Base-by-base conservation (phyloP, 1,139 yeast species). In the Komagataea norvegica region DNA sequence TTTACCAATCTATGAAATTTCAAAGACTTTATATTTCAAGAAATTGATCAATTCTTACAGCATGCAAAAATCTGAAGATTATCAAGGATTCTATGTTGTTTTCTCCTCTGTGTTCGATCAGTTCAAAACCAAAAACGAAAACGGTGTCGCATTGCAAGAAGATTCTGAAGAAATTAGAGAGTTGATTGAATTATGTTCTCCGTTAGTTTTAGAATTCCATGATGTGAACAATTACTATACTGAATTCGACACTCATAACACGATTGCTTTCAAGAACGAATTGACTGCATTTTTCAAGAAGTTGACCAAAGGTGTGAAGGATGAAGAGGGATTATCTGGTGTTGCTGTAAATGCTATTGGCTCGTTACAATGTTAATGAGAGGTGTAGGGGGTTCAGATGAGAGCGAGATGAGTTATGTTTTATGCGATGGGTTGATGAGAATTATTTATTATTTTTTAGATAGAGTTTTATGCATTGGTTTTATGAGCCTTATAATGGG, bases 181-280 rank as follows among this genome's bases (percentile, higher is more conserved):
- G 13, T 23, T 17, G 11, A 33, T 40, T 14, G 60, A 61, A 26
- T 37, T 62, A 11, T 58, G 58, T 49, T 60, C 79, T 1, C 58
- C 62, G 20, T 49, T 77, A 44, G 58, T 75, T 15, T 61, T 68
- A 33, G 72, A 71, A 52, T 67, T 77, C 37, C 73, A 73, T 49
- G 77, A 75, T 45, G 58, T 75, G 21, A 78, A 73, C 33, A 64
- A 69, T 36, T 69, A 68, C 43, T 73, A 72, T 48, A 51, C 69
- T 29, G 66, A 62, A 28, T 57, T 70, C 40, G 46, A 44, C 22
- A 61, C 63, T 13, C 56, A 58, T 2, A 71, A 70, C 14, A 54
- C 73, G 6, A 28, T 44, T 3, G 52, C 57, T 2, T 59, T 64
- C 37, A 61, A 59, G 37, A 42, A 36, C 7, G 46, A 51, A 8